Conservation (phyloP, 345 rosid genomes). For the Acer saccharum region DNA sequence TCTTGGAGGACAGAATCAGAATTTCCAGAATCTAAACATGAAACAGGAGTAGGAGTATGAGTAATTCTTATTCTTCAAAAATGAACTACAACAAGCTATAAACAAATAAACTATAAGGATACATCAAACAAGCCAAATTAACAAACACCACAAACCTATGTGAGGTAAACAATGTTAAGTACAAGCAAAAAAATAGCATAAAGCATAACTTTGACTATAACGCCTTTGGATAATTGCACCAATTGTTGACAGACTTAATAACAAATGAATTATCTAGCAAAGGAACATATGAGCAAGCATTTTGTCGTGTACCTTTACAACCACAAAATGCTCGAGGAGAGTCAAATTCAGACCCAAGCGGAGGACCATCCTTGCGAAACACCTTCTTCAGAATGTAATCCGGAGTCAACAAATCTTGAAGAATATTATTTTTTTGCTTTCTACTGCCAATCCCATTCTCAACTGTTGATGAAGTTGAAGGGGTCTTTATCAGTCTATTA, state of each 20-base stretch:
- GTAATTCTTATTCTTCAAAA: not conserved
- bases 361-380: conserved; percentile 96
- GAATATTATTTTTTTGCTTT: conserved; percentile 26
- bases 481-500: conserved; percentile 15
- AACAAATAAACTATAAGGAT: not conserved
- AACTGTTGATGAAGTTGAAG: conserved; percentile 19
- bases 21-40: conserved; percentile 48
- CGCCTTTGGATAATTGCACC: not conserved
- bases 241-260: not conserved
- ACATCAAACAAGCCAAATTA: not conserved
- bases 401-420: conserved; percentile 60
- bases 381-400: conserved; percentile 62
- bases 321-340: conserved; percentile 37
- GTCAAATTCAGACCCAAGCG: conserved; percentile 75
- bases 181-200: not conserved
- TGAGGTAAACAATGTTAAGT: not conserved
- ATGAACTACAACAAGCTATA: not conserved
- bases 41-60: conserved; percentile 18
- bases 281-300: conserved; percentile 5
- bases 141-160: not conserved
- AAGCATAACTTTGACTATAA: not conserved
- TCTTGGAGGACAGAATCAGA: conserved; percentile 35
- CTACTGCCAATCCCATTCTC: conserved; percentile 28
- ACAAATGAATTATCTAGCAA: not conserved
- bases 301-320: conserved; percentile 28